Evolutionary conservation across 306 rosid genomes (phyloP), one percentile per base, ranked within the genome.

Genomic region (Luffa aegyptiaca): DNA sequence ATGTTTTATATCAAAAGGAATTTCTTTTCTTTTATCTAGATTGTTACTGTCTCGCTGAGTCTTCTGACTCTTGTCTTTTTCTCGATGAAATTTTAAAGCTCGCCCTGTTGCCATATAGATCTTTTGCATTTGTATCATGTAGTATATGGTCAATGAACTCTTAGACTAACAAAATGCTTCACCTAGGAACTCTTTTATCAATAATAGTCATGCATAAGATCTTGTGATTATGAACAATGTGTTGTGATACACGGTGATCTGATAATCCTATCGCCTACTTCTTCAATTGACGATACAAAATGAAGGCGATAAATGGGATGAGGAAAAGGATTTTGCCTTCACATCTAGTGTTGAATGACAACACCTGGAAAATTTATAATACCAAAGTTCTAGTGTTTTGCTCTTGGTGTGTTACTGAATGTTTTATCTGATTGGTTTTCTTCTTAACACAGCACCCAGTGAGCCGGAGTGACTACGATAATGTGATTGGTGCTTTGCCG

Each of bases 401-500:
- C 3, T 16, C 33, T 8, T 66, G 44, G 16, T 36, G 46, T 37
- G 17, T 26, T 26, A 0, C 31, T 26, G 31, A 26, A 26, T 61
- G 8, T 51, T 7, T 33, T 35, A 20, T 17, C 79, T 39, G 26
- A 84, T 69, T 51, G 77, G 53, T 74, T 85, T 84, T 78, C 86
- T 41, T 39, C 26, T 78, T 86, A 69, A 79, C 33, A 58, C 97
- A 95, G 97, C 86, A 83, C 69, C 81, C 80, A 8, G 97, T 92
- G 53, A 73, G 80, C 89, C 88, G 90, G 83, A 91, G 97, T 74
- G 97, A 95, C 90, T 93, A 91, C 79, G 92, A 95, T 86, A 95
- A 95, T 76, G 99, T 95, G 77, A 87, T 93, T 37, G 89, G 93
- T 71, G 90, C 90, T 81, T 83, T 95, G 86, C 99, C 99, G 6